Conservation (phyloP, 2,329 filamentous ascomycete genomes). For the Cryphonectria nitschkei region DNA sequence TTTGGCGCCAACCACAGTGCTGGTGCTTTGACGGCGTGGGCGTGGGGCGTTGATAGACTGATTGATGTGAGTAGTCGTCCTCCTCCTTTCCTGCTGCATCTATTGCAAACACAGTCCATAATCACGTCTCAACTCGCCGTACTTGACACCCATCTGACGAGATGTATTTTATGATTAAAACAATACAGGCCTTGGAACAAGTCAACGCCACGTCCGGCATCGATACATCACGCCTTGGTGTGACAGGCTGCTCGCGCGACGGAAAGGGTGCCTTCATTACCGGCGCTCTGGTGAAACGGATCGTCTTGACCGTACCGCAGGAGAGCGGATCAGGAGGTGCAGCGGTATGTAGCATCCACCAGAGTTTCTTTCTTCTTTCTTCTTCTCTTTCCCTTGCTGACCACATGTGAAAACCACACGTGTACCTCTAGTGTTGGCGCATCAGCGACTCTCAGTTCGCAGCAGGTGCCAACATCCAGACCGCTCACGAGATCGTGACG, state of each 20-base stretch:
- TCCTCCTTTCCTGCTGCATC: background rate
- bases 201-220: constrained; percentile 51
- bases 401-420: background rate
- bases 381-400: background rate
- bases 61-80: constrained; percentile 49
- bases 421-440: constrained; percentile 53
- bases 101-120: too few species aligned
- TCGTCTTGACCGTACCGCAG: constrained; percentile 64
- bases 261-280: constrained; percentile 67
- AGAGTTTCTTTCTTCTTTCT: background rate
- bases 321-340: constrained; percentile 65
- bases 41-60: constrained; percentile 64
- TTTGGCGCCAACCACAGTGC: constrained; percentile 59
- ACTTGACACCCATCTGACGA: background rate
- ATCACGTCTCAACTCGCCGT: too few species aligned
- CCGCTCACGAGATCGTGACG: constrained; percentile 58
- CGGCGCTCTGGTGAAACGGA: constrained; percentile 60
- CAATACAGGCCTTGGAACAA: constrained; percentile 49
- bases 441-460: constrained; percentile 54
- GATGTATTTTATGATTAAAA: background rate
- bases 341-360: constrained; percentile 37
- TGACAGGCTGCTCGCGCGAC: constrained; percentile 67
- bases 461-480: constrained; percentile 63
- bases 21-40: constrained; percentile 64
- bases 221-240: constrained; percentile 53